Evolutionary conservation across 352 stramenopile species (phyloP), one percentile per base, ranked within the genome.

Genomic region (Pythium dissotocum): DNA sequence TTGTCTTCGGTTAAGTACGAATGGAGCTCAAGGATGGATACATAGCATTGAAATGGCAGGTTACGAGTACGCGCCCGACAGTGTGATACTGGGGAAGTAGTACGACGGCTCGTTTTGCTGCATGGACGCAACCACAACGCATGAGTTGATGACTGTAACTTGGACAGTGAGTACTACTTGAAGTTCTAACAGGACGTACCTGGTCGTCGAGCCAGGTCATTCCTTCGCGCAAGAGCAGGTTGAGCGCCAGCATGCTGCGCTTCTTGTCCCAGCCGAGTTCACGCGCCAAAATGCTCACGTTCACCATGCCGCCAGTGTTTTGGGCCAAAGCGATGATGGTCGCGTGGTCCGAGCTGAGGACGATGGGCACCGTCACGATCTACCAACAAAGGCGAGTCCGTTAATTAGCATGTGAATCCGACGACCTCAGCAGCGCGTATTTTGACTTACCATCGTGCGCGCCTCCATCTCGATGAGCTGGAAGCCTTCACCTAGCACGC

Each of bases 131-230:
- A 16, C 12, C 42, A 18, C n/a, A n/a, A 46, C 6, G 38, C 13
- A n/a, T 46, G 12, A 46, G 38, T 46, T 1, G 10, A n/a, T n/a
- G 38, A 30, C 28, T 30, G 28, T 30, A 30, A 30, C 28, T 30
- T 30, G 28, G 28, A 30, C 28, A 30, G 4, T 30, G 28, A 2
- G 28, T 30, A 4, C 28, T 2, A 4, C 28, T 30, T 5, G 2
- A 30, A 30, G 35, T 14, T 24, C 21, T 24, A 24, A 24, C 21
- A 24, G 21, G 13, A 16, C 56, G 24, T 32, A 95, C 85, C 83
- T 97, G 82, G 35, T 96, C 83, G 75, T 99, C 97, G 32, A 99
- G 69, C 97, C 97, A 99, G 35, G 91, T 97, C 93, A 99, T 99
- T 54, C 96, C 95, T 75, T 98, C 91, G 30, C 87, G 77, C 18